Conservation (phyloP, 2,329 filamentous ascomycete species). For the Curvularia hawaiiensis region DNA sequence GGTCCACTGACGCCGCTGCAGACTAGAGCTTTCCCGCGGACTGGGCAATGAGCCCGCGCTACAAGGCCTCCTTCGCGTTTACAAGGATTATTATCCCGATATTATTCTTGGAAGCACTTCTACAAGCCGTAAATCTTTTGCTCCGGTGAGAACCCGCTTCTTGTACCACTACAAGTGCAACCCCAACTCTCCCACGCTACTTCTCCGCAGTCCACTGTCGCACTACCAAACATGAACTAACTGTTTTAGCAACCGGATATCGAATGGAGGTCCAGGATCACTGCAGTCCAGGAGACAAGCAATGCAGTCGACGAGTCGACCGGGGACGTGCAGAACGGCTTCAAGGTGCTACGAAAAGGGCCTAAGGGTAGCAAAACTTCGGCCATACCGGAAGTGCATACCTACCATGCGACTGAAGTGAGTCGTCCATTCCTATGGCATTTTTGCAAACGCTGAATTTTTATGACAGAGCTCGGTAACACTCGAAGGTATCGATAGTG, state of each 20-base stretch:
- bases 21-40: constrained; percentile 55
- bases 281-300: constrained; percentile 67
- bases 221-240: constrained; percentile 30
- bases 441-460: constrained; percentile 13
- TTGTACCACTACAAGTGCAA: constrained; percentile 21
- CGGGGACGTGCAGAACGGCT: constrained; percentile 57
- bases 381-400: constrained; percentile 70
- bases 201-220: constrained; percentile 22
- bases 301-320: constrained; percentile 49
- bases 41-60: constrained; percentile 72
- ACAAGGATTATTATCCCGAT: constrained; percentile 89
- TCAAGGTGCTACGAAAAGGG: constrained; percentile 65
- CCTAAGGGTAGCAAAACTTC: constrained; percentile 57
- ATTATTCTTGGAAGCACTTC: constrained; percentile 77
- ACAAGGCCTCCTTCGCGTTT: constrained; percentile 77
- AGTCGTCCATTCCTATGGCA: constrained; percentile 22
- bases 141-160: constrained; percentile 44
- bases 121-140: constrained; percentile 45
- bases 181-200: constrained; percentile 10
- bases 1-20: constrained; percentile 32
- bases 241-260: constrained; percentile 66
- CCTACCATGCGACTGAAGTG: constrained; percentile 71
- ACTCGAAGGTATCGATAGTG: constrained; percentile 78
- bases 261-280: constrained; percentile 73
- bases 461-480: constrained; percentile 48